Base-by-base conservation (phyloP, 805 yeast genomes). In the Wickerhamomyces bovis region DNA sequence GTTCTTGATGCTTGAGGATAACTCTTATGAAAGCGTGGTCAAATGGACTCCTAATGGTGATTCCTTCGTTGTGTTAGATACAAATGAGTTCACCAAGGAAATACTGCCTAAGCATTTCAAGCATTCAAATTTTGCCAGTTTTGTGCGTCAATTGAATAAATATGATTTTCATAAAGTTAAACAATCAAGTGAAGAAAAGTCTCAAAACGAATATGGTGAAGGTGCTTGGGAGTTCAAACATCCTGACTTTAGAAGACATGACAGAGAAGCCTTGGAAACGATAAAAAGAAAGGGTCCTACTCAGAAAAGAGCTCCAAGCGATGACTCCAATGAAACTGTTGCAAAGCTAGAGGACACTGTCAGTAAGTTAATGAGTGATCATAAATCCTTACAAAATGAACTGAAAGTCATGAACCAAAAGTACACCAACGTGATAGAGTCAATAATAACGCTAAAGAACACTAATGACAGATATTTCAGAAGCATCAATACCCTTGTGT, bases 81-180 rank as follows among this genome's bases (percentile, higher is more conserved):
- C 96, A 13, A 88, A 85, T 61, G 95, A 85, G 56, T 90, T 90
- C 67, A 88, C 97, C 31, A 85, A 84, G 53, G 85, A 83, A 44
- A 85, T 94, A 13, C 75, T 94, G 43, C 98, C 98, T 15, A 79
- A 82, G 44, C 96, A 92, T 66, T 94, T 94, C 72, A 92, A 90
- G 60, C 99, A 94, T 67, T 80, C 89, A 48, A 94, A 94, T 68
- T 94, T 92, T 68, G 92, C 98, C 33, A 80, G 90, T 56, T 92
- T 92, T 69, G 98, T 92, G 19, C 78, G 99, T 41, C 99, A 94
- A 64, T 73, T 94, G 58, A 94, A 94, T 73, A 94, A 94, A 67
- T 94, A 94, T 62, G 99, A 92, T 66, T 94, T 94, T 71, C 99
- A 94, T 72, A 94, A 94, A 68, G 95, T 94, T 40, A 87, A 92